Base-by-base conservation (phyloP, 1,139 yeast genomes). In the Hyphopichia fennica region DNA sequence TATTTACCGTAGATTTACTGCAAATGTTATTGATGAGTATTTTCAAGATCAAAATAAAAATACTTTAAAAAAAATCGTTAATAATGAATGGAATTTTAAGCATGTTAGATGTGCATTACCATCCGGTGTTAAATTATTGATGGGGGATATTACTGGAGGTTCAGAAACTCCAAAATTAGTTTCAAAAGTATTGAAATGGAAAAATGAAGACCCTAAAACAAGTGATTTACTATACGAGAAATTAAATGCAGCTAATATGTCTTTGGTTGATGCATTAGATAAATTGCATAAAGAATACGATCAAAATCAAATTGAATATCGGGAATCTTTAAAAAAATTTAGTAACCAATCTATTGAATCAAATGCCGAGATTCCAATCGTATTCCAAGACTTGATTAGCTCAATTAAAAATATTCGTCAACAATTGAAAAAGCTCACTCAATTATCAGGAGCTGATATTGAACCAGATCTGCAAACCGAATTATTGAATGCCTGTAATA, bases 141-240 rank as follows among this genome's bases (percentile, higher is more conserved):
- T 93, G 96, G 99, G 99, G 6, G 99, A 95, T 62, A 87, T 93
- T 16, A 71, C 79, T 28, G 93, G 89, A 13, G 99, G 99, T 0
- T 87, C 96, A 0, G 96, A 90, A 56, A 93, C 99, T 0, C 97
- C 98, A 0, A 87, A 86, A 51, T 72, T 93, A 59, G 98, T 93
- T 0, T 72, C 86, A 2, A 79, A 79, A 50, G 95, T 93, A 2
- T 70, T 83, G 42, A 60, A 66, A 27, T 93, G 99, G 98, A 76
- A 79, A 46, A 61, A 66, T 20, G 63, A 60, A 0, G 66, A 82
- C 45, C 80, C 82, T 0, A 77, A 72, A 10, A 67, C 71, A 38
- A 75, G 93, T 30, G 51, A 53, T 1, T 52, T 63, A 27, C 58
- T 90, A 1, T 91, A 87, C 70, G 57, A 61, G 0, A 60, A 63